Base-by-base conservation (phyloP, 306 rosid genomes). In the Styphnolobium japonicum region DNA sequence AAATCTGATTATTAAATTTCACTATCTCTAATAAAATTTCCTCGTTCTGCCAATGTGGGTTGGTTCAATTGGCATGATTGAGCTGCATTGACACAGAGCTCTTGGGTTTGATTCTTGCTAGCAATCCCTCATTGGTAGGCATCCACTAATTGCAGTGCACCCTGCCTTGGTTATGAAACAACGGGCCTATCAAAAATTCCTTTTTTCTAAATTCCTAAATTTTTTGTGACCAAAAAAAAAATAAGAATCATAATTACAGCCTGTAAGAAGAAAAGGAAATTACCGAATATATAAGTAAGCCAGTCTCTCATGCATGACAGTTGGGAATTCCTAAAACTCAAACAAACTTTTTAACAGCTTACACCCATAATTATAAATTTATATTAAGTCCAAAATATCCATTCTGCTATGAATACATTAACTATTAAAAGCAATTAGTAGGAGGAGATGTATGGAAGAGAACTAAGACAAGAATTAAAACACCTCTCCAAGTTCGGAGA, bases 301-400 rank as follows among this genome's bases (percentile, higher is more conserved):
- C 53, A 56, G 31, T 33, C 61, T 10, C 53, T 23, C 23, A n/a
- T 16, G 66, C 46, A 53, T n/a, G 43, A 86, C 42, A 71, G 31
- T 43, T 31, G 18, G 43, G 22, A 68, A 39, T 36, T 71, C 81
- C 60, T 64, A 42, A 12, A 84, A 42, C 51, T 52, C 40, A 64
- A 83, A 52, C 43, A 46, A 52, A 79, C 67, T 27, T 19, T 62
- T 19, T 62, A 40, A 69, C 22, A 46, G 56, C 60, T 31, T 19
- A 23, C 14, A n/a, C 70, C 49, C 55, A 16, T 62, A n/a, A 18
- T 36, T 37, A 22, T 40, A 11, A 74, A 25, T 11, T 58, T 67
- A 57, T 66, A 21, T 15, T 39, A 82, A 62, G 75, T 39, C 22
- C 43, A 51, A 36, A 70, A 31, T 6, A n/a, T 2, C 23, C 60